A percentile compares a stretch with the other conserved stretches of the same genome.
phyloP scores from a whole-genome alignment of 2,329 filamentous ascomycete genomes.

The Neophaeococcomyces mojaviensis region DNA sequence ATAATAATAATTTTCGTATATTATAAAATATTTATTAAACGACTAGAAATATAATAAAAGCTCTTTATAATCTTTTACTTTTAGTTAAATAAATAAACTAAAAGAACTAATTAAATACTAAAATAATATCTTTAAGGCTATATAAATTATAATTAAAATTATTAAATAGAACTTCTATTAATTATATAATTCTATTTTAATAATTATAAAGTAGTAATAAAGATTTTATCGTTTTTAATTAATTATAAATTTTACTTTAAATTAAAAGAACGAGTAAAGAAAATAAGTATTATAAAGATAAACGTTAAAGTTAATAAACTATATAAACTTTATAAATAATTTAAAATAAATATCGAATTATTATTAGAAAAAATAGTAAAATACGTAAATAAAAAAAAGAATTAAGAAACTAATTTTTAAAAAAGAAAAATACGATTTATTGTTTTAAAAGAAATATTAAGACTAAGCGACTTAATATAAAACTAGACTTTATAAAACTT shows the following conservation, averaged over 20 bases:
- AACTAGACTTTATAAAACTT: slow-evolving; percentile 13
- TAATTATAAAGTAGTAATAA: slow-evolving; percentile 6
- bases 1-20: slow-evolving; percentile 8
- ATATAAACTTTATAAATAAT: slow-evolving; percentile 5
- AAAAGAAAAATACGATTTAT: slow-evolving; percentile 8
- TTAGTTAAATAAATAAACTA: slow-evolving; percentile 9
- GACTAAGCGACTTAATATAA: slow-evolving; percentile 11
- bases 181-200: slow-evolving; percentile 6
- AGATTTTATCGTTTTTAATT: slow-evolving; percentile 8
- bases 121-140: slow-evolving; percentile 10
- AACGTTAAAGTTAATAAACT: slow-evolving; percentile 5
- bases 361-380: slow-evolving; percentile 6
- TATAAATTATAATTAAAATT: slow-evolving; percentile 9
- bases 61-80: slow-evolving; percentile 11
- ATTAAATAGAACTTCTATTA: slow-evolving; percentile 7
- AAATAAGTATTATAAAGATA: slow-evolving; percentile 1
- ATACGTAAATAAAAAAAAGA: slow-evolving; percentile 9
- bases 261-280: not conserved
- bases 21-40: slow-evolving; percentile 9
- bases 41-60: slow-evolving; percentile 6
- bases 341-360: slow-evolving; percentile 9
- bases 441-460: slow-evolving; percentile 13
- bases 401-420: slow-evolving; percentile 8
- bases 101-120: slow-evolving; percentile 11
- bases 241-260: slow-evolving; percentile 9